These are phyloP conservation scores for Helicostylum pulchrum DNA, from an alignment of 192 early-diverging fungal species.

Conservation along the genomic window DNA sequence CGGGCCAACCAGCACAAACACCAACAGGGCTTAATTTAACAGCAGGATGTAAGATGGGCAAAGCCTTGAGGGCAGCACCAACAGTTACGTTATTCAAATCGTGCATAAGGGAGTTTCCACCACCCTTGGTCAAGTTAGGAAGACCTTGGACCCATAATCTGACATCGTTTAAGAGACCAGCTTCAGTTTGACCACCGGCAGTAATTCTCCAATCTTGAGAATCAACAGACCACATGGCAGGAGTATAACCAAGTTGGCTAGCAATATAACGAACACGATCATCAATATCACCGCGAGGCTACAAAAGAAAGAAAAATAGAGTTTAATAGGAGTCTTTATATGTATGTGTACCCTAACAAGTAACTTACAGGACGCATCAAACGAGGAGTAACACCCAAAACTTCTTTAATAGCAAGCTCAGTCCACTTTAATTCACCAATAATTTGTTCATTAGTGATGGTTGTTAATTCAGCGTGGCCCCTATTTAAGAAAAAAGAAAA, in stretches of 20 bases:
- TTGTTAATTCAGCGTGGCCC: constrained; percentile 57
- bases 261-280: constrained; percentile 38
- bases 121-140: constrained; percentile 27
- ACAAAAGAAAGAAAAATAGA: neutral
- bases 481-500: neutral
- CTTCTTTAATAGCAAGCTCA: constrained; percentile 48
- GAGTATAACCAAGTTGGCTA: constrained; percentile 41
- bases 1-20: constrained; percentile 20
- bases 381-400: constrained; percentile 41
- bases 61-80: constrained; percentile 33
- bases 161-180: constrained; percentile 32
- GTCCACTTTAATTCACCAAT: constrained; percentile 69
- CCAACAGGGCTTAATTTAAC: constrained; percentile 32
- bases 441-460: constrained; percentile 62
- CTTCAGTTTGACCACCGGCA: constrained; percentile 24
- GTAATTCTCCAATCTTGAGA: constrained; percentile 16
- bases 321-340: neutral
- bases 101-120: constrained; percentile 48
- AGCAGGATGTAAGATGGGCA: constrained; percentile 31
- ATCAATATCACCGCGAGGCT: constrained; percentile 7
- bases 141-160: constrained; percentile 28
- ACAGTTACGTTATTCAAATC: constrained; percentile 46
- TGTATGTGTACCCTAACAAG: neutral
- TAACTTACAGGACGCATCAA: constrained; percentile 46
- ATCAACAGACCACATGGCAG: constrained; percentile 41